Base-by-base conservation (phyloP, 1,284 basidiomycete genomes). In the Ustilago shanxiensis region DNA sequence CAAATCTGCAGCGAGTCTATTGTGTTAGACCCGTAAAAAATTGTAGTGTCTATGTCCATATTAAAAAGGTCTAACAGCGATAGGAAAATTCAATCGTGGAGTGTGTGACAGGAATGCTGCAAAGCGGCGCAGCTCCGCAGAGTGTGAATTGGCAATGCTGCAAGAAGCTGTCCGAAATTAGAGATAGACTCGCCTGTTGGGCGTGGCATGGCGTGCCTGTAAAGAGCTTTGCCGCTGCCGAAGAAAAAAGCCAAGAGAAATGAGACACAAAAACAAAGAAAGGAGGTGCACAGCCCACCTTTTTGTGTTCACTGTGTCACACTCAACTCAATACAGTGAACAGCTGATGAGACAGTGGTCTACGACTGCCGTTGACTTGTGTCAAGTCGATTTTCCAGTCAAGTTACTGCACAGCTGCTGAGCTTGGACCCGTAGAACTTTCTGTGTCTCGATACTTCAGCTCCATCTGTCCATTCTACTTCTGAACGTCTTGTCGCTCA, bases 281-380 rank as follows among this genome's bases (percentile, higher is more conserved):
- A 47, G n/a, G 37, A 45, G n/a, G 39, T 53, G 59, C 59, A 60
- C 50, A 60, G 59, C 59, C 50, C 59, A 60, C 35, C 47, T 20
- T 37, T 13, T 47, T 20, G 6, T 20, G 20, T 44, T 20, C 7
- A 33, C 31, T 33, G 31, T 37, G 35, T 14, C 31, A 33, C 31
- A 33, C 31, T 33, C 31, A 37, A 37, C 35, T 33, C 31, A 33
- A 11, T 33, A 33, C 31, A 33, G 31, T 33, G 11, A 33, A 5
- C 31, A 7, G 31, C 14, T 44, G 41, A 44, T 41, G 37, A 41
- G 37, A 41, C 37, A 16, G 37, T 33, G 11, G 6, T 11, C 6
- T 33, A 33, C 11, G 31, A 33, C 31, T 33, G 31, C 11, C 31
- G 31, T 20, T 47, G 45, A 4, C 11, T 29, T 26, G 47, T 50